phyloP scores from a whole-genome alignment of 164 flowering plant species.

The Amborella trichopoda region DNA sequence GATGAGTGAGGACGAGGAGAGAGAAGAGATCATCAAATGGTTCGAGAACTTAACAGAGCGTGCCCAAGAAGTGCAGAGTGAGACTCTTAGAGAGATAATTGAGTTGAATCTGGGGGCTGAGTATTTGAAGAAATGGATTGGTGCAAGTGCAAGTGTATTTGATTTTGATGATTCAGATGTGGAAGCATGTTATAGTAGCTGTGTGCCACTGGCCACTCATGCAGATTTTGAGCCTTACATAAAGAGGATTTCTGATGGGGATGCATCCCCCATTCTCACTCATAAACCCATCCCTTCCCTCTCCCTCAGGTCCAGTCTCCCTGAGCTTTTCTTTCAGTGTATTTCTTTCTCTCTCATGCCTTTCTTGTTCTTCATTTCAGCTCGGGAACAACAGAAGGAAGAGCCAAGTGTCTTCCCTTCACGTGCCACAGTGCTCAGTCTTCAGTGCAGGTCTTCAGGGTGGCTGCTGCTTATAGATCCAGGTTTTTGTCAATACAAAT shows the following conservation, averaged over 20 bases:
- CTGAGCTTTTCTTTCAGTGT: too few relatives aligned
- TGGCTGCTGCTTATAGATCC: conserved; percentile 81
- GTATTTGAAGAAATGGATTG: conserved; percentile 56
- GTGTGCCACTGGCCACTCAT: conserved; percentile 63
- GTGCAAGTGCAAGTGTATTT: conserved; percentile 20
- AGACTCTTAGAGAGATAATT: conserved; percentile 52
- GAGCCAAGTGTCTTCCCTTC: conserved; percentile 74
- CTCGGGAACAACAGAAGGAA: conserved; percentile 92
- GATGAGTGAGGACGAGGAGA: conserved; percentile 4
- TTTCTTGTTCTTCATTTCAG: too few relatives aligned
- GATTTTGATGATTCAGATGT: conserved; percentile 37
- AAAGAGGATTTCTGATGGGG: conserved; percentile 73
- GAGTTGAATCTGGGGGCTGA: conserved; percentile 44
- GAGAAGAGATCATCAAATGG: conserved; percentile 38
- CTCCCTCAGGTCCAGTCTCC: conserved; percentile 84
- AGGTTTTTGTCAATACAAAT: too few relatives aligned
- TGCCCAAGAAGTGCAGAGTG: conserved; percentile 38
- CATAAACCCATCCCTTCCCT: conserved; percentile 53
- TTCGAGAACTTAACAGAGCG: conserved; percentile 45
- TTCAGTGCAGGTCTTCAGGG: conserved; percentile 57
- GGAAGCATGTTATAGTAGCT: conserved; percentile 39
- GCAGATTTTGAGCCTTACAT: conserved; percentile 69
- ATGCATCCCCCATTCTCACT: conserved; percentile 45
- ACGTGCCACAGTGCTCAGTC: conserved; percentile 64
- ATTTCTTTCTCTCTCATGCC: too few relatives aligned